phyloP scores from a whole-genome alignment of 176 grass and related monocot genomes.

The Oryza meyeriana region DNA sequence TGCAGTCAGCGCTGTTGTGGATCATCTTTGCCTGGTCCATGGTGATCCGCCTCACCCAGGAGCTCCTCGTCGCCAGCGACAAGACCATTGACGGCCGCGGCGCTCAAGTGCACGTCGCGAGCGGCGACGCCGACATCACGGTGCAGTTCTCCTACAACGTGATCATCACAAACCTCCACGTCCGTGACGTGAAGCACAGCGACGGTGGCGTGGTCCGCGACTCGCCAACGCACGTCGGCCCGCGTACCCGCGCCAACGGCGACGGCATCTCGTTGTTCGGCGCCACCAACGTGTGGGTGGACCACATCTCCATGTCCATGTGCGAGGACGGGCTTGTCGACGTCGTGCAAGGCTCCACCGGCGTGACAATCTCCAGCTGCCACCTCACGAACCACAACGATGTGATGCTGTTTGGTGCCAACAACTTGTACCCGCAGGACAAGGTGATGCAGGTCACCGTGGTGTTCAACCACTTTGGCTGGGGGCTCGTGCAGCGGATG shows the following conservation, averaged over 20 bases:
- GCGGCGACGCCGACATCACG: conserved; percentile 46
- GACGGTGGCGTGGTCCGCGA: conserved; percentile 39
- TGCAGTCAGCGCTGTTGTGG: conserved; percentile 64
- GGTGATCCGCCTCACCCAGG: conserved; percentile 62
- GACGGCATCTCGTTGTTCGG: conserved; percentile 69
- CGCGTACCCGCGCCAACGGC: conserved; percentile 47
- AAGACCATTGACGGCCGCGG: conserved; percentile 87
- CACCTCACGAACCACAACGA: conserved; percentile 82
- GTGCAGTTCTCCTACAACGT: conserved; percentile 57
- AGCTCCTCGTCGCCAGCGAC: conserved; percentile 69
- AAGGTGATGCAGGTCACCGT: conserved; percentile 71
- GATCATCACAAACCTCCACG: conserved; percentile 61
- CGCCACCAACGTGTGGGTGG: conserved; percentile 62
- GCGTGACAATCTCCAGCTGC: conserved; percentile 70
- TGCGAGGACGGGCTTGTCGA: conserved; percentile 72
- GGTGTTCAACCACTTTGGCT: conserved; percentile 82
- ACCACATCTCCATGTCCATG: conserved; percentile 70
- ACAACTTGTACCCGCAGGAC: conserved; percentile 40
- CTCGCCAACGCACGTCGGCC: conserved; percentile 33
- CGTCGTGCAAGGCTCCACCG: conserved; percentile 54
- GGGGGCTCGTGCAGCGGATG: conserved; percentile 86
- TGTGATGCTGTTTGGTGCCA: conserved; percentile 80
- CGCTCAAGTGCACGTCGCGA: conserved; percentile 66
- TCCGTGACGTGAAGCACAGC: conserved; percentile 45
- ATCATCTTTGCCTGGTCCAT: conserved; percentile 69